Conservation (phyloP, 2,329 filamentous ascomycete species). For the Xylariaceae sp. region DNA sequence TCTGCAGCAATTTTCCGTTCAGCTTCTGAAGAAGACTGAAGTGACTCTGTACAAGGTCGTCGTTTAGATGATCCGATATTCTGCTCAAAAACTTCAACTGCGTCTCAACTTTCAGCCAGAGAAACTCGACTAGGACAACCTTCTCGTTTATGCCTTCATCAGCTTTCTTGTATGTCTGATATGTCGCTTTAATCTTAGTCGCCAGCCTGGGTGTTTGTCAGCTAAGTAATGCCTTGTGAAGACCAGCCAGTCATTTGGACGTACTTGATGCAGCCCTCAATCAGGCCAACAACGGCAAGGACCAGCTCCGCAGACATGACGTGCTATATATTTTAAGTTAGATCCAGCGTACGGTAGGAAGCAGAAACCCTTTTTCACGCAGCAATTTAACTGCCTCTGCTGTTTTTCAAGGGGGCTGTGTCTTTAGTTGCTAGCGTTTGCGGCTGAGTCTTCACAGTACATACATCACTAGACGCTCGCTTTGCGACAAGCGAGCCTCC, state of each 20-base stretch:
- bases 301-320: slow-evolving; percentile 9
- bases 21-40: slow-evolving; percentile 13
- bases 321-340: neutral
- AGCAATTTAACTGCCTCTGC: too few species aligned
- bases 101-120: slow-evolving; percentile 14
- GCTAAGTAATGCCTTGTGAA: neutral
- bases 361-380: too few species aligned
- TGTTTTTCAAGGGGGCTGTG: slow-evolving; percentile 6
- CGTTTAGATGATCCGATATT: slow-evolving; percentile 14
- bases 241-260: neutral
- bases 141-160: slow-evolving; percentile 11
- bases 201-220: slow-evolving; percentile 3
- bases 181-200: slow-evolving; percentile 12
- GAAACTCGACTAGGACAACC: slow-evolving; percentile 1
- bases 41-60: slow-evolving; percentile 13
- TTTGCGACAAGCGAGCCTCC: neutral
- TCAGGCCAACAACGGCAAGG: slow-evolving; percentile 6
- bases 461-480: slow-evolving; percentile 2
- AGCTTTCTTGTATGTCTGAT: slow-evolving; percentile 3
- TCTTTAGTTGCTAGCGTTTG: neutral
- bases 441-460: slow-evolving; percentile 1
- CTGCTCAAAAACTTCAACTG: slow-evolving; percentile 11
- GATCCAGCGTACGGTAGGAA: too few species aligned
- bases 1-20: slow-evolving; percentile 10
- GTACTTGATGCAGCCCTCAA: slow-evolving; percentile 14